These are phyloP conservation scores for Apiotrichum laibachii DNA, from an alignment of 1,284 basidiomycete genomes.

Conservation along the genomic window DNA sequence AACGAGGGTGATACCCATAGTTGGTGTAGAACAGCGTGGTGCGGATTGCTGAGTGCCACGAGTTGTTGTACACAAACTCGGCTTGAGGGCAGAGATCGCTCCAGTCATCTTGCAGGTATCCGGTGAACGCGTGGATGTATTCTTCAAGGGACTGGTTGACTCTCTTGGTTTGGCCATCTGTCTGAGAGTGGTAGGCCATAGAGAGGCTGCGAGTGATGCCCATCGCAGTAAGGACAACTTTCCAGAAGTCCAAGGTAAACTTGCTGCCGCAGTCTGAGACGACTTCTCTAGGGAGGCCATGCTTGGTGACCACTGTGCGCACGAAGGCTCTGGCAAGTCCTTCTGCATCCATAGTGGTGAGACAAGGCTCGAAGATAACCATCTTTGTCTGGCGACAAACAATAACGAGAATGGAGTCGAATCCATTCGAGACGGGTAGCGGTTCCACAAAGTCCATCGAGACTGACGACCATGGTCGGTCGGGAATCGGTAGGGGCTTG, in stretches of 20 bases:
- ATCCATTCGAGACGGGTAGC: slow-evolving; percentile 51
- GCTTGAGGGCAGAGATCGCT: slow-evolving; percentile 51
- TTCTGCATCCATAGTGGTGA: too few species aligned
- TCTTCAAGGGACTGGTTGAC: neutral
- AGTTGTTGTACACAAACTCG: slow-evolving; percentile 57
- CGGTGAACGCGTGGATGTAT: slow-evolving; percentile 25
- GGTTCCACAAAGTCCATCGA: slow-evolving; percentile 56
- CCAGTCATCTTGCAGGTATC: slow-evolving; percentile 56
- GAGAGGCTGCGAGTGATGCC: neutral
- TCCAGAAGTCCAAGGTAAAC: slow-evolving; percentile 35
- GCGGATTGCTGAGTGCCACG: slow-evolving; percentile 43
- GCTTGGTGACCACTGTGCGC: neutral
- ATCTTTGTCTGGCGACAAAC: slow-evolving; percentile 54
- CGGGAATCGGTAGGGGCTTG: slow-evolving; percentile 50
- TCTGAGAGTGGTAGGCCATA: neutral
- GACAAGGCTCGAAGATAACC: slow-evolving; percentile 48
- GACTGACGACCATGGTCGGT: slow-evolving; percentile 51
- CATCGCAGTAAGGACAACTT: slow-evolving; percentile 1
- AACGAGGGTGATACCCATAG: slow-evolving; percentile 47
- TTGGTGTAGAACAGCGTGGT: slow-evolving; percentile 54
- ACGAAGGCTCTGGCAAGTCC: neutral
- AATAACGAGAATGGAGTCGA: slow-evolving; percentile 52
- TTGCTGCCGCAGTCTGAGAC: slow-evolving; percentile 2
- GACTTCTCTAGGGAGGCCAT: neutral
- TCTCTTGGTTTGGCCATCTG: too few species aligned